These are phyloP conservation scores for Plenodomus lindquistii DNA, from an alignment of 2,329 filamentous ascomycete genomes.

Conservation along the genomic window DNA sequence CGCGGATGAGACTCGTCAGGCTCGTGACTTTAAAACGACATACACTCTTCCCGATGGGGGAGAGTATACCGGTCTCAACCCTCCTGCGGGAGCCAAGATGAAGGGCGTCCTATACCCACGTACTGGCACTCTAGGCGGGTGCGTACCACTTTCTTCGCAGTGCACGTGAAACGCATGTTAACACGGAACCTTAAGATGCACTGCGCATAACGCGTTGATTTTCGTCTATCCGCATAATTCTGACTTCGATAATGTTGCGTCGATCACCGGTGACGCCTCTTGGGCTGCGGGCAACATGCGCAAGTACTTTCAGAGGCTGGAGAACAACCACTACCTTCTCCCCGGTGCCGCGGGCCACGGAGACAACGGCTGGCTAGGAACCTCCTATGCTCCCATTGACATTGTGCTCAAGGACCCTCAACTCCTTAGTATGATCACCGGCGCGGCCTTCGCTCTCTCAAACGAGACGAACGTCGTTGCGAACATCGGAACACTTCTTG, in stretches of 20 bases:
- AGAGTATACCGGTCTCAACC: constrained; percentile 55
- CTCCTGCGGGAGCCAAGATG: constrained; percentile 56
- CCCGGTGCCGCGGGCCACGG: constrained; percentile 56
- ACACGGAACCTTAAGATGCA: too few relatives aligned
- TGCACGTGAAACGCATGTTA: too few relatives aligned
- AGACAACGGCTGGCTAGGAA: constrained; percentile 61
- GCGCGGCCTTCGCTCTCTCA: constrained; percentile 58
- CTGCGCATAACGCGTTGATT: constrained; percentile 66
- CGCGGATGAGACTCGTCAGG: constrained; percentile 56
- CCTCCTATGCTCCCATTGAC: constrained; percentile 55
- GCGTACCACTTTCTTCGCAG: too few relatives aligned
- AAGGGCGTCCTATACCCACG: constrained; percentile 64
- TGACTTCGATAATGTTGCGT: constrained; percentile 63
- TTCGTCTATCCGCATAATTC: constrained; percentile 61
- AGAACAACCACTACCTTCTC: constrained; percentile 58
- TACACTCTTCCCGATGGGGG: constrained; percentile 50
- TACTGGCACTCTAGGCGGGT: constrained; percentile 60
- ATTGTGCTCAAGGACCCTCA: constrained; percentile 58
- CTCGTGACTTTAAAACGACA: constrained; percentile 62
- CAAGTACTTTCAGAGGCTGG: constrained; percentile 60
- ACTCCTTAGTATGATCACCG: constrained; percentile 57
- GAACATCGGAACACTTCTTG: constrained; percentile 44
- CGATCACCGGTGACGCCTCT: constrained; percentile 62
- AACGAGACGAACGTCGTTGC: constrained; percentile 40
- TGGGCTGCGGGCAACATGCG: constrained; percentile 65